Evolutionary conservation across 441 rosid species (phyloP), one percentile per base, ranked within the genome.

Genomic region (Arabidopsis hybrid): DNA sequence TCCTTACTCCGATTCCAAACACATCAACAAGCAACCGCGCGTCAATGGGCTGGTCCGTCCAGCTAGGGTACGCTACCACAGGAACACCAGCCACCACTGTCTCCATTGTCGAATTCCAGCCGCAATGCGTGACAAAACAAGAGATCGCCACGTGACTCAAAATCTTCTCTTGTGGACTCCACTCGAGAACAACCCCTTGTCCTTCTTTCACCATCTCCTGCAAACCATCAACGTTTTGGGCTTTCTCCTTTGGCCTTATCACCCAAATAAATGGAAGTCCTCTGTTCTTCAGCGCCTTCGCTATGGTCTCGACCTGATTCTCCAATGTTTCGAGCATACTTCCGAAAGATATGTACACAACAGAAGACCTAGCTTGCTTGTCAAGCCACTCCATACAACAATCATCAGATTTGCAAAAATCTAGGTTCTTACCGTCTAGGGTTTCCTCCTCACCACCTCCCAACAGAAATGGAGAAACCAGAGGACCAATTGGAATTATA

Each of bases 291-390:
- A 87, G 45, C 2, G 87, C 91, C 7, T 35, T 60, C 1, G 88
- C 82, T 50, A 85, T 81, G 69, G 66, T 80, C 6, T 78, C 75
- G 14, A 78, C 72, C 7, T 84, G 86, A 56, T 66, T 68, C 71
- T 76, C 73, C 6, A 79, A 56, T 18, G 78, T 59, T 18, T 65
- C 9, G 1, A 62, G 75, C 11, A 87, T 64, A 63, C 89, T 85
- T 10, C 91, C 91, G 12, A 87, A 87, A 0, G 89, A 81, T 17
- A 87, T 83, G 73, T 87, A 87, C 53, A 87, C 78, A 9, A 84
- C 87, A 0, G 91, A 85, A 6, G 78, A 77, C 51, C 74, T 60
- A 2, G 38, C 78, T 71, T 83, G 78, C 65, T 78, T 60, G 76
- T 84, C 84, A 43, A 87, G 86, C 87, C 88, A 87, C 56, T 84